These are phyloP conservation scores for Penicillium sp. DNA, from an alignment of 2,329 filamentous ascomycete genomes.

Conservation along the genomic window DNA sequence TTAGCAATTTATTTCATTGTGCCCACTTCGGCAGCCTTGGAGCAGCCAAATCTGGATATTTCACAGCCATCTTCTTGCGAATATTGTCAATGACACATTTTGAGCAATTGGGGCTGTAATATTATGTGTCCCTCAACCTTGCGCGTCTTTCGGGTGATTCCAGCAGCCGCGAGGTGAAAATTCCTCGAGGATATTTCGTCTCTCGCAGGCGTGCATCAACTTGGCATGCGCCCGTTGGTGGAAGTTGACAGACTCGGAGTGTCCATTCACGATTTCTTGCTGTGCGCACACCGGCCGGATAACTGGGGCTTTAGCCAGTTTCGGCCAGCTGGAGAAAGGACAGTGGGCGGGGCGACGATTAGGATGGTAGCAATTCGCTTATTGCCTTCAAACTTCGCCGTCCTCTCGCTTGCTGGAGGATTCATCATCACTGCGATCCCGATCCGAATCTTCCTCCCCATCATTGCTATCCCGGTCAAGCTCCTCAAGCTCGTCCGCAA, in stretches of 20 bases:
- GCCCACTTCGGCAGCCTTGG: background rate
- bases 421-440: slow-evolving; percentile 31
- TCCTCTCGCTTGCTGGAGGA: slow-evolving; percentile 24
- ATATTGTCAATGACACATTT: background rate
- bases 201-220: background rate
- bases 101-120: background rate
- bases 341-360: background rate
- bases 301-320: background rate
- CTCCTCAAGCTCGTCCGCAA: slow-evolving; percentile 69
- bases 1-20: background rate
- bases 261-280: background rate
- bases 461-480: slow-evolving; percentile 45
- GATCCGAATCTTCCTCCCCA: slow-evolving; percentile 32
- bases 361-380: background rate
- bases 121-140: background rate
- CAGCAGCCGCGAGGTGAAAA: background rate
- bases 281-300: background rate
- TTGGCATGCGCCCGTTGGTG: background rate
- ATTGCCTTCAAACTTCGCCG: slow-evolving; percentile 37
- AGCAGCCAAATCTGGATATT: background rate
- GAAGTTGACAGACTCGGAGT: background rate
- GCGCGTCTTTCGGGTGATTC: background rate
- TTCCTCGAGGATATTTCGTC: background rate
- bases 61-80: background rate
- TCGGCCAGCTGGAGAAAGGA: background rate